phyloP scores from a whole-genome alignment of 768 basidiomycete species.

The Lentinula guzmanii region DNA sequence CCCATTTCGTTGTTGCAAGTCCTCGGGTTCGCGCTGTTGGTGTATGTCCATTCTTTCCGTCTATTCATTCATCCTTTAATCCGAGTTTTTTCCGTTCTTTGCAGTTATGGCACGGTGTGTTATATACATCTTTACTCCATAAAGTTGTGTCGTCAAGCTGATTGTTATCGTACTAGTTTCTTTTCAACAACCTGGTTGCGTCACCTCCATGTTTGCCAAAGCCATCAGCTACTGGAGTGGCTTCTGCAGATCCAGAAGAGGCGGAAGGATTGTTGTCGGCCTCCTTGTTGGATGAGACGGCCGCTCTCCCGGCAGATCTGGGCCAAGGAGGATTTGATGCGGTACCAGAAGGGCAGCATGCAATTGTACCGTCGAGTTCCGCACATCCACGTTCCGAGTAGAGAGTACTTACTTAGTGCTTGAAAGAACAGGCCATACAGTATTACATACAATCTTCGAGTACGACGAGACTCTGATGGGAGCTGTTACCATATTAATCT shows the following conservation, averaged over 20 bases:
- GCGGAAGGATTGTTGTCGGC: slow-evolving; percentile 39
- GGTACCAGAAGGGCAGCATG: slow-evolving; percentile 33
- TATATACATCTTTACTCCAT: slow-evolving; percentile 8
- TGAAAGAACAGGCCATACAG: not conserved
- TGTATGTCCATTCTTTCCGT: slow-evolving; percentile 49
- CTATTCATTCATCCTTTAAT: not conserved
- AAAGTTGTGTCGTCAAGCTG: not conserved
- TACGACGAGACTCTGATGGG: not conserved
- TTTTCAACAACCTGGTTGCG: slow-evolving; percentile 82
- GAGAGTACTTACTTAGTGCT: not conserved
- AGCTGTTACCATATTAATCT: slow-evolving; percentile 1
- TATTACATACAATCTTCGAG: not conserved
- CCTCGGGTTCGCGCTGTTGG: slow-evolving; percentile 78
- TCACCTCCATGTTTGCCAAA: slow-evolving; percentile 57
- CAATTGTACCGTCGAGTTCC: not conserved
- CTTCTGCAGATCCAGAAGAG: slow-evolving; percentile 51
- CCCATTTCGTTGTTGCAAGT: slow-evolving; percentile 83
- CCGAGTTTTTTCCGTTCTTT: slow-evolving; percentile 1
- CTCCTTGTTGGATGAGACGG: slow-evolving; percentile 67
- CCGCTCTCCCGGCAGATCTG: slow-evolving; percentile 73
- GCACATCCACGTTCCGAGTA: not conserved
- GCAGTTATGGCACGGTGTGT: slow-evolving; percentile 80
- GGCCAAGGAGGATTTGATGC: slow-evolving; percentile 85
- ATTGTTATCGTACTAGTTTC: slow-evolving; percentile 44
- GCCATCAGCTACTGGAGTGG: slow-evolving; percentile 28